These are phyloP conservation scores for Penicillium nucicola DNA, from an alignment of 495 filamentous ascomycete genomes.

Conservation along the genomic window DNA sequence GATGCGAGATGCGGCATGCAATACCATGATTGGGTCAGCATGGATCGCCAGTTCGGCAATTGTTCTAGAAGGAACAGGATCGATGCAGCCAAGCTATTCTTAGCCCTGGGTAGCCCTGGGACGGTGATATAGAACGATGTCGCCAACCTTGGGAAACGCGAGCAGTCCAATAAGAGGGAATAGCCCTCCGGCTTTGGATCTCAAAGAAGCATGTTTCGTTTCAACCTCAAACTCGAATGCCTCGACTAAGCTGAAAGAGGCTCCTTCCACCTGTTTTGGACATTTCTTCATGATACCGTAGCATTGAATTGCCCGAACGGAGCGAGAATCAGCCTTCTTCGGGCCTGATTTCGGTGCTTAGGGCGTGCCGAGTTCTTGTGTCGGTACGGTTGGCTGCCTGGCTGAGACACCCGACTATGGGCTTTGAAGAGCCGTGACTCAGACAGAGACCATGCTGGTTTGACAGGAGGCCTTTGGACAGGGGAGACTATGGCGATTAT, in stretches of 20 bases:
- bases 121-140: not conserved
- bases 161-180: not conserved
- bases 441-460: not conserved
- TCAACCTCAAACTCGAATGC: constrained; percentile 9
- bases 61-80: constrained; percentile 1
- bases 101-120: constrained; percentile 9
- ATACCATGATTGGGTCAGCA: not conserved
- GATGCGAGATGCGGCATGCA: not conserved
- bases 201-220: constrained; percentile 11
- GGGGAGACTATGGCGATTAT: too few relatives aligned
- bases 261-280: not conserved
- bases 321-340: too few relatives aligned
- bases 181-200: too few relatives aligned
- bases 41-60: not conserved
- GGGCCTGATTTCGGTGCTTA: not conserved
- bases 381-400: not conserved
- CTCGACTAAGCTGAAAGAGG: not conserved
- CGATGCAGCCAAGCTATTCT: constrained; percentile 4
- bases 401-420: constrained; percentile 1
- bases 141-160: not conserved
- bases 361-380: not conserved
- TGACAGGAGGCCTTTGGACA: not conserved
- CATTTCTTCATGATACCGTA: not conserved
- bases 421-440: constrained; percentile 5
- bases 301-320: not conserved